A percentile compares a stretch with the other conserved stretches of the same genome.
Conservation (phyloP, 805 yeast species). For the Brettanomyces sp. region DNA sequence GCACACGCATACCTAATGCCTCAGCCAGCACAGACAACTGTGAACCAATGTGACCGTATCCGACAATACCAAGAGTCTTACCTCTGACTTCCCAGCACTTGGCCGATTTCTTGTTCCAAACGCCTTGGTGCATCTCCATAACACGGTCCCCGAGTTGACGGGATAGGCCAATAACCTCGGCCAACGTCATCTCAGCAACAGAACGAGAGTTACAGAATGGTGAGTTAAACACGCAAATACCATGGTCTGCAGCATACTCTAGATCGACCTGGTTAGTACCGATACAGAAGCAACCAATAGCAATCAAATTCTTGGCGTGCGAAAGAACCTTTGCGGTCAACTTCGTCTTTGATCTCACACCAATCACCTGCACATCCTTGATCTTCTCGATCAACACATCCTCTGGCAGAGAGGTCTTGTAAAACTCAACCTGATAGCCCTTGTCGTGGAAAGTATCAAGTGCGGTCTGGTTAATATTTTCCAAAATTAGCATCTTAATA, state of each 20-base stretch:
- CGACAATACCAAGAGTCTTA: constrained; percentile 92
- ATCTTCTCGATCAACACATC: constrained; percentile 92
- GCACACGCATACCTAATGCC: constrained; percentile 93
- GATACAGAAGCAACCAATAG: constrained; percentile 96
- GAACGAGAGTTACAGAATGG: constrained; percentile 98
- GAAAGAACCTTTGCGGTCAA: constrained; percentile 69
- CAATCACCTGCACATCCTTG: constrained; percentile 89
- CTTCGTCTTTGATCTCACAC: constrained; percentile 95
- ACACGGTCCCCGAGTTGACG: constrained; percentile 97
- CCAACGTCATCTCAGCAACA: constrained; percentile 95
- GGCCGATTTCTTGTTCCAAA: constrained; percentile 93
- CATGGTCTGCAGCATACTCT: constrained; percentile 81
- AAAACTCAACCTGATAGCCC: constrained; percentile 95
- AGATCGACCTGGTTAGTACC: constrained; percentile 98
- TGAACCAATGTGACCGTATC: constrained; percentile 97
- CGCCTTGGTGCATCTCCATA: constrained; percentile 88
- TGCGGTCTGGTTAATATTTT: constrained; percentile 91
- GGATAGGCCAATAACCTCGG: constrained; percentile 87
- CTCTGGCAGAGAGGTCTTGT: constrained; percentile 82
- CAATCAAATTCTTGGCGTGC: constrained; percentile 84
- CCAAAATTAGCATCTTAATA: constrained; percentile 81
- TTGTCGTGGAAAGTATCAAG: constrained; percentile 74
- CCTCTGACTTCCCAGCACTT: constrained; percentile 99
- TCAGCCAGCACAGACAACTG: constrained; percentile 96
- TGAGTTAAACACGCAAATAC: constrained; percentile 85